A percentile compares a stretch with the other conserved stretches of the same genome.
phyloP scores from a whole-genome alignment of 805 yeast species.

The Cyberlindnera subsufficiens region DNA sequence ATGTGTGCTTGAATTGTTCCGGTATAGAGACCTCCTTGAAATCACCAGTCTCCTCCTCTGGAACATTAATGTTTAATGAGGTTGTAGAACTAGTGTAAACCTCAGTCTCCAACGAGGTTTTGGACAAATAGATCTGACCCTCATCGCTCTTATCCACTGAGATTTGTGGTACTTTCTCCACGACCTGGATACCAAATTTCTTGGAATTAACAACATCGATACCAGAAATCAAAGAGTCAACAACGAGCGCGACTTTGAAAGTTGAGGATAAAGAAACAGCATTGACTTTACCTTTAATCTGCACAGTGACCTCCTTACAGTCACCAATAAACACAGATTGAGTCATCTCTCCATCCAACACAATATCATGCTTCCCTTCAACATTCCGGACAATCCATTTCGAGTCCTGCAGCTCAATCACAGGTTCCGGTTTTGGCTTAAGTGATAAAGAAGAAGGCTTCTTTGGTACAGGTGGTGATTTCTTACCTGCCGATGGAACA shows the following conservation, averaged over 20 bases:
- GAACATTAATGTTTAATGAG: slow-evolving; percentile 78
- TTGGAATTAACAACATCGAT: slow-evolving; percentile 79
- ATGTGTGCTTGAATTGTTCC: slow-evolving; percentile 81
- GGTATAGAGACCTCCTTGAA: slow-evolving; percentile 80
- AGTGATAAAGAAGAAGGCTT: slow-evolving; percentile 61
- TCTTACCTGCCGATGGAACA: slow-evolving; percentile 29
- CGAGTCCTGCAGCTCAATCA: slow-evolving; percentile 75
- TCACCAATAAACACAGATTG: slow-evolving; percentile 89
- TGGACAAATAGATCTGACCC: slow-evolving; percentile 73
- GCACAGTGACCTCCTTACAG: slow-evolving; percentile 67
- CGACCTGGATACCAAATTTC: slow-evolving; percentile 79
- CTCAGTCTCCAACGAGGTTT: slow-evolving; percentile 67
- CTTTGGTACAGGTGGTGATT: slow-evolving; percentile 67
- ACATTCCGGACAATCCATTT: slow-evolving; percentile 87
- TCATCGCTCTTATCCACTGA: slow-evolving; percentile 86
- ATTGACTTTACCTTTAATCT: slow-evolving; percentile 85
- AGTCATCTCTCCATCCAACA: slow-evolving; percentile 72
- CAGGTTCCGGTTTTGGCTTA: slow-evolving; percentile 48
- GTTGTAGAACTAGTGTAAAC: slow-evolving; percentile 82
- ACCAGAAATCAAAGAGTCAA: slow-evolving; percentile 83
- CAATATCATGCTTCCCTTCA: slow-evolving; percentile 55
- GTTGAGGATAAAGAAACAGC: slow-evolving; percentile 79
- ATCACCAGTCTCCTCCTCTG: slow-evolving; percentile 65
- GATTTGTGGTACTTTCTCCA: slow-evolving; percentile 77
- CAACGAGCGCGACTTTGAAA: slow-evolving; percentile 64